Base-by-base conservation (phyloP, 1,284 basidiomycete species). In the Singerocomus inundabilis region DNA sequence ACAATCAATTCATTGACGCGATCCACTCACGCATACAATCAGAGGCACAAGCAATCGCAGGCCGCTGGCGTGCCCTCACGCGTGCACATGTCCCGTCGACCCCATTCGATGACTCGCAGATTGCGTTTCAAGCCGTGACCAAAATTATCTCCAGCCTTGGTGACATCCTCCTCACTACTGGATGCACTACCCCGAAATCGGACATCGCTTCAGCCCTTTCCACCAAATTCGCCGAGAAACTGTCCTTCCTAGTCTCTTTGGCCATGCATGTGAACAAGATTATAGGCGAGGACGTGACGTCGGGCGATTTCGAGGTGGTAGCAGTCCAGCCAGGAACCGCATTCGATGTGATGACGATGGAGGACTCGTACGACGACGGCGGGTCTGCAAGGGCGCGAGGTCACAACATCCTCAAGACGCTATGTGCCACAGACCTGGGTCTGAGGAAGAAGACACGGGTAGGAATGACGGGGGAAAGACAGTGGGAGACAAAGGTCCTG, bases 371-470 rank as follows among this genome's bases (percentile, higher is more conserved):
- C 18, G 64, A 65, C 7, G 65, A 69, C 5, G 64, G 57, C 2
- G 44, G 31, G 1, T 41, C 51, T 30, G 42, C 40, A 3, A 60
- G 46, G 25, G 33, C 35, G 7, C 48, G 28, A 35, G 49, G 34
- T 3, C 15, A 25, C 16, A 46, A 12, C 2, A 21, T 30, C 11
- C 25, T 51, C 29, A 64, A 44, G 47, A 66, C 66, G 4, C 45
- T 67, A n/a, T 70, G 66, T 52, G 62, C 68, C 28, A 70, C 68
- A 6, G 67, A 70, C 26, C 43, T 70, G 8, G 66, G 66, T 37
- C 48, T 70, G 29, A 56, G 55, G 49, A 68, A 67, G 64, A 64
- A 53, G 45, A 58, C 54, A 18, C 57, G 56, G 24, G 26, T 67
- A 13, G 56, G 43, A n/a, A 57, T 29, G 51, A 52, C 48, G 1